phyloP scores from a whole-genome alignment of 805 yeast genomes.

The Metschnikowia similis region DNA sequence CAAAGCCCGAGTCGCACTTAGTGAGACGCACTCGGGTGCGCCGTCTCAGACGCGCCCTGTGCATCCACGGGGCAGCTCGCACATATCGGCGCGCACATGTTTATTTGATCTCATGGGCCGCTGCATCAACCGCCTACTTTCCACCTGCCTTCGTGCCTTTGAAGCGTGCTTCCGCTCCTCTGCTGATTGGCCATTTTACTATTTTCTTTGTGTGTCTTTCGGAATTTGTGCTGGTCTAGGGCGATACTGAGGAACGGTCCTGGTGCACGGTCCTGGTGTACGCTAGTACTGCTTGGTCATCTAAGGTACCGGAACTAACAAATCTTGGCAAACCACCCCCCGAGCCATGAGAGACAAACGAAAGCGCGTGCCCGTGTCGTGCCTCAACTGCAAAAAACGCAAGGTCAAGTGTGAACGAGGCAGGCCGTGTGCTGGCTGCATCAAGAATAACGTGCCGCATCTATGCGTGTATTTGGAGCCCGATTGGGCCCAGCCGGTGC shows the following conservation, averaged over 20 bases:
- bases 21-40: background rate
- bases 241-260: no score
- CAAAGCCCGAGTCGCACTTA: slow-evolving; percentile 5
- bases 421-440: slow-evolving; percentile 41
- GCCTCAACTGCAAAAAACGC: slow-evolving; percentile 37
- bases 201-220: background rate
- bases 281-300: no score
- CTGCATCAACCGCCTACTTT: background rate
- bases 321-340: no score
- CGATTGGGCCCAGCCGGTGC: slow-evolving; percentile 26
- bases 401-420: slow-evolving; percentile 43
- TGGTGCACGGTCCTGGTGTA: no score
- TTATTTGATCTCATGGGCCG: background rate
- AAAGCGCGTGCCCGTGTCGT: slow-evolving; percentile 37
- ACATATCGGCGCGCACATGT: slow-evolving; percentile 1
- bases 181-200: no score
- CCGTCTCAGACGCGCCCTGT: background rate
- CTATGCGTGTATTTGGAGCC: slow-evolving; percentile 40
- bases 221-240: no score
- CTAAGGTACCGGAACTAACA: no score
- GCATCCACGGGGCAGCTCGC: slow-evolving; percentile 1
- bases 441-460: slow-evolving; percentile 37
- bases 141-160: no score
- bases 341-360: slow-evolving; percentile 15
- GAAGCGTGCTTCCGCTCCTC: no score